A percentile compares a stretch with the other conserved stretches of the same genome.
These are phyloP conservation scores for Agroathelia rolfsii DNA, from an alignment of 1,284 basidiomycete species.

Conservation along the genomic window DNA sequence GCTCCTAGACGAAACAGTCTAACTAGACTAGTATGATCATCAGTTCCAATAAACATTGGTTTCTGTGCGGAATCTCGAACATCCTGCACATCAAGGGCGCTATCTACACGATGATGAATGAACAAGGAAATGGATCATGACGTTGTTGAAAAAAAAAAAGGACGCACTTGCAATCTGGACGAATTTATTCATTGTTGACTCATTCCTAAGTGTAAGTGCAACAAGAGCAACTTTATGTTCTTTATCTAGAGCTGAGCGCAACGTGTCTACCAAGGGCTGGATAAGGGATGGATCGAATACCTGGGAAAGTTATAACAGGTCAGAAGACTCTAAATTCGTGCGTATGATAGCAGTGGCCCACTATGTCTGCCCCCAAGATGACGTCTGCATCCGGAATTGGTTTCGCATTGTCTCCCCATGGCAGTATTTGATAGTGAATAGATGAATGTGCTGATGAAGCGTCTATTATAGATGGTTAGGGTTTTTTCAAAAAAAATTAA, in stretches of 20 bases:
- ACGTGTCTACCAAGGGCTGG: slow-evolving; percentile 40
- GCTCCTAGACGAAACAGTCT: too few species aligned
- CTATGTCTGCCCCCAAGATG: slow-evolving; percentile 64
- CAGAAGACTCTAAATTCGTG: slow-evolving; percentile 7
- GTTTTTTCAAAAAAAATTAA: slow-evolving; percentile 1
- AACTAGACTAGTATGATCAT: too few species aligned
- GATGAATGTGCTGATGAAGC: slow-evolving; percentile 35
- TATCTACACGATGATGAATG: slow-evolving; percentile 7
- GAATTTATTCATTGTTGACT: slow-evolving; percentile 31
- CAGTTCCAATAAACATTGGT: too few species aligned
- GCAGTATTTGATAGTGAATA: slow-evolving; percentile 35
- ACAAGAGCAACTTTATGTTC: slow-evolving; percentile 33
- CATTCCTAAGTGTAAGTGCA: slow-evolving; percentile 46
- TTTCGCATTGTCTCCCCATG: slow-evolving; percentile 48
- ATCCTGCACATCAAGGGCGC: slow-evolving; percentile 14
- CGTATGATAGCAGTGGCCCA: too few species aligned
- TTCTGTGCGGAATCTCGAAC: too few species aligned
- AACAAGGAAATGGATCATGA: slow-evolving; percentile 14
- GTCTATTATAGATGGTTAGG: slow-evolving; percentile 27
- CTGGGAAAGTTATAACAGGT: slow-evolving; percentile 23
- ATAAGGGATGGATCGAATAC: slow-evolving; percentile 61
- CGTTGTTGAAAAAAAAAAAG: slow-evolving; percentile 15
- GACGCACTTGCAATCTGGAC: slow-evolving; percentile 26
- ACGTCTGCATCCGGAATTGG: slow-evolving; percentile 43
- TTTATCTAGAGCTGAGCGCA: slow-evolving; percentile 35